Base-by-base conservation (phyloP, 352 stramenopile species). In the Phytophthora boehmeriae region DNA sequence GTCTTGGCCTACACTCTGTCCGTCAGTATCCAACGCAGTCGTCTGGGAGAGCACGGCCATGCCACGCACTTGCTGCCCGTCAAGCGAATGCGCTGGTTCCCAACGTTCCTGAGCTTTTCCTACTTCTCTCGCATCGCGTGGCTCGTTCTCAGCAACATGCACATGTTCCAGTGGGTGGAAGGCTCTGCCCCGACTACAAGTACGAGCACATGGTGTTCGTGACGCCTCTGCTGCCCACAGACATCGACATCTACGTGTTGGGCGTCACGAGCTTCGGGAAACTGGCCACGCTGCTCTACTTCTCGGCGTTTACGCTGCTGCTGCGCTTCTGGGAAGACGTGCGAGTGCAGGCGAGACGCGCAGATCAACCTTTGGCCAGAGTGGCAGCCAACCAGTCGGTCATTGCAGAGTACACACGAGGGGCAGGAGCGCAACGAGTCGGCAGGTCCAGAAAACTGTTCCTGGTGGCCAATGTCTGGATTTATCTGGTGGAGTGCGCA, bases 291-390 rank as follows among this genome's bases (percentile, higher is more conserved):
- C 68, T 93, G 61, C 73, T 93, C 45, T 91, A 88, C 61, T 90
- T 93, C 60, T 91, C 84, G 42, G 81, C 84, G 13, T 93, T 93
- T 58, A 93, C 84, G 51, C 76, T 90, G 51, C 68, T 93, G 32
- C 62, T 93, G 56, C 81, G 82, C 45, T 93, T 93, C 68, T 93
- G 80, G 81, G 81, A 91, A 47, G 84, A 93, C 65, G 83, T 93
- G 42, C 71, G 87, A 5, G 59, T 69, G 16, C 76, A 89, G 28
- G 80, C 80, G 11, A 62, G 59, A 30, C 72, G 75, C 13, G 76
- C 80, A 8, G 78, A 89, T 49, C 78, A 89, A 45, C 78, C 78
- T 25, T 60, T 90, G 34, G 80, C 80, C 25, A 62, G 80, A 39
- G 77, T 90, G 25, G 79, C 82, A 8, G 79, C 82, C 23, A 89